Conservation (phyloP, 208 protist genomes). For the Entamoeba dispar region DNA sequence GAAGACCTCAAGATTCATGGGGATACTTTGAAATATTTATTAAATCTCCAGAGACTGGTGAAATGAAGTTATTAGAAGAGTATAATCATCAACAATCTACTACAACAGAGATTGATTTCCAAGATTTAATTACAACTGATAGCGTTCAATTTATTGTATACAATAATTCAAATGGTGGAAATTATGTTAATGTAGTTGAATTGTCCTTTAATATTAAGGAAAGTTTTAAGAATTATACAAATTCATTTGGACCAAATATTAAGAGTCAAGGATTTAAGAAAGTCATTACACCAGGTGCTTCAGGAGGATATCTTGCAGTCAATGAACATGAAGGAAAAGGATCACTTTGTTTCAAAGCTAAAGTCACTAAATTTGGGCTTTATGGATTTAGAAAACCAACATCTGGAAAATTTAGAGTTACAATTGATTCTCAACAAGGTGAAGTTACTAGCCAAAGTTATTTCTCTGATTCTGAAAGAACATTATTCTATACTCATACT, state of each 20-base stretch:
- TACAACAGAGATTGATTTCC: neutral
- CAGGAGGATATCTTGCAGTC: neutral
- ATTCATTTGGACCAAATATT: neutral
- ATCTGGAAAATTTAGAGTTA: no score
- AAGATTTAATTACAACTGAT: neutral
- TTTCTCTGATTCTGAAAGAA: no score
- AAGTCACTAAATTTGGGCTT: neutral
- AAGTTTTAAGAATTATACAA: neutral
- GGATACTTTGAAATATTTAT: neutral
- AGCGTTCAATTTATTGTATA: neutral
- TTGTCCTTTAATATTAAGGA: neutral
- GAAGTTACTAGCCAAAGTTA: no score
- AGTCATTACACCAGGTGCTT: neutral
- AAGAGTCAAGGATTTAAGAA: neutral
- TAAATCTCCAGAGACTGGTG: neutral
- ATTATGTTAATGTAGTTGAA: neutral
- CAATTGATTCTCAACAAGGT: no score
- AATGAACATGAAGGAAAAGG: neutral
- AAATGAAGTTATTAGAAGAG: neutral
- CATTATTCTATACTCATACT: no score
- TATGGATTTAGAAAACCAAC: neutral
- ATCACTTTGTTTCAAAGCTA: neutral
- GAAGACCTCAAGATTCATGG: neutral
- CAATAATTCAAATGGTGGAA: neutral
- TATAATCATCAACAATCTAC: neutral